Conservation (phyloP, 192 early-diverging fungal genomes). For the Entomortierella parvispora region DNA sequence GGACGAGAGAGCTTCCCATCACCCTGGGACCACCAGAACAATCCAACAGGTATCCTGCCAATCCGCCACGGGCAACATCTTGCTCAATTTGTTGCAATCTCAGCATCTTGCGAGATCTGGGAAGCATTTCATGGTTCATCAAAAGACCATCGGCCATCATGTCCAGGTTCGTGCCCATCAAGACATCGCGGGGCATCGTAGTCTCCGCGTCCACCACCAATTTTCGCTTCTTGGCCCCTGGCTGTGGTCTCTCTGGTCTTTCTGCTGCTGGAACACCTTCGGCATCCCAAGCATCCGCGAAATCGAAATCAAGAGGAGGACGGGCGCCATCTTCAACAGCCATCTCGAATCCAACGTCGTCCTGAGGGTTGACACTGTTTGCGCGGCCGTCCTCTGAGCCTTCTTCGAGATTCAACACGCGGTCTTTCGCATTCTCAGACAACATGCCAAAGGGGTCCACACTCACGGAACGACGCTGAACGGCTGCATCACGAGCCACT, state of each 20-base stretch:
- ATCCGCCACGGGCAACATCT: conserved; percentile 38
- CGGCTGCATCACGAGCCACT: conserved; percentile 61
- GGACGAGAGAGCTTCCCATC: conserved; percentile 38
- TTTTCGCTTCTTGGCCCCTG: conserved; percentile 61
- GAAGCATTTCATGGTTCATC: conserved; percentile 45
- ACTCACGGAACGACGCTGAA: conserved; percentile 32
- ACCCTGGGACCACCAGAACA: conserved; percentile 37
- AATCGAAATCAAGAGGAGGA: conserved; percentile 61
- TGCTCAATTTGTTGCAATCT: conserved; percentile 49
- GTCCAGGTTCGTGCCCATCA: conserved; percentile 38
- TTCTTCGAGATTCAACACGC: conserved; percentile 11
- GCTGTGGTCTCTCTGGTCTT: conserved; percentile 16
- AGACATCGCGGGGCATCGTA: conserved; percentile 65
- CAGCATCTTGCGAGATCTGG: conserved; percentile 45
- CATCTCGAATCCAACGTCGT: conserved; percentile 60
- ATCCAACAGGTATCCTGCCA: conserved; percentile 46
- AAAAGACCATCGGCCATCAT: conserved; percentile 55
- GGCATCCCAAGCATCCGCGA: conserved; percentile 63
- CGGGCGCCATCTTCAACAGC: conserved; percentile 57
- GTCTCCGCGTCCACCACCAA: conserved; percentile 74
- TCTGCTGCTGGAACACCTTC: conserved; percentile 30
- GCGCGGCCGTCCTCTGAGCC: conserved; percentile 42
- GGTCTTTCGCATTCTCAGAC: conserved; percentile 14
- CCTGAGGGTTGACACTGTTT: conserved; percentile 45
- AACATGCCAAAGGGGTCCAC: conserved; percentile 53